Evolutionary conservation across 768 basidiomycete genomes (phyloP).

Genomic region (Myochromella boudieri): DNA sequence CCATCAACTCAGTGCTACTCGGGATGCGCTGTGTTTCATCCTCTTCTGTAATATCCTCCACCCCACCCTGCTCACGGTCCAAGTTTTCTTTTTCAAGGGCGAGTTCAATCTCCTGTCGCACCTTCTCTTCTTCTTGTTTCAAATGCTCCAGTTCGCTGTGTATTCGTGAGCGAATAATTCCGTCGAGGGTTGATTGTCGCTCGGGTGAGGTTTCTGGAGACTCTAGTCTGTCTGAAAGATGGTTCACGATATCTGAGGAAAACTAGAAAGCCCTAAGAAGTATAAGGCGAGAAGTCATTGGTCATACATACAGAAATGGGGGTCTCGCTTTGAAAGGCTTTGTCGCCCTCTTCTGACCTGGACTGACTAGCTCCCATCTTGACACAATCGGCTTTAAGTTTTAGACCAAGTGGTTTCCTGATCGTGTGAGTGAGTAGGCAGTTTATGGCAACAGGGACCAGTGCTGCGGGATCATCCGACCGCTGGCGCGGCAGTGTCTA

Average conservation of each 20-base stretch:
- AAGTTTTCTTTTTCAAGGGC: conserved; percentile 89
- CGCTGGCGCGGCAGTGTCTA: no score
- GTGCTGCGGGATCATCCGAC: no score
- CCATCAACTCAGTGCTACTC: conserved; percentile 62
- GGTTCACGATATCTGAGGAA: conserved; percentile 80
- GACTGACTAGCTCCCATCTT: conserved; percentile 75
- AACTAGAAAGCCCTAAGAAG: conserved; percentile 47
- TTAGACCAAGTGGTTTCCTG: no score
- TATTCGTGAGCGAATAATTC: conserved; percentile 71
- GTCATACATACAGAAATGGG: conserved; percentile 47
- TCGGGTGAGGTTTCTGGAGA: conserved; percentile 60
- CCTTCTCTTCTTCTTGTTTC: conserved; percentile 65
- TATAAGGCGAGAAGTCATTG: background rate
- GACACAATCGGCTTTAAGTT: no score
- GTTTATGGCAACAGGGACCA: no score
- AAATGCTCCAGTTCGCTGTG: conserved; percentile 65
- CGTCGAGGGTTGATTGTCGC: conserved; percentile 74
- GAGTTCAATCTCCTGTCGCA: conserved; percentile 70
- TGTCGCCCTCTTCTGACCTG: conserved; percentile 51
- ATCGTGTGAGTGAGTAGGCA: no score
- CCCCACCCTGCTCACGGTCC: conserved; percentile 65
- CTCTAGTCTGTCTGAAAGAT: conserved; percentile 65
- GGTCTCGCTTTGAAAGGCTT: conserved; percentile 55
- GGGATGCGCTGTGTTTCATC: conserved; percentile 43
- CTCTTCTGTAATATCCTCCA: conserved; percentile 39